Base-by-base conservation (phyloP, 805 yeast species). In the Wickerhamiella azymoides region DNA sequence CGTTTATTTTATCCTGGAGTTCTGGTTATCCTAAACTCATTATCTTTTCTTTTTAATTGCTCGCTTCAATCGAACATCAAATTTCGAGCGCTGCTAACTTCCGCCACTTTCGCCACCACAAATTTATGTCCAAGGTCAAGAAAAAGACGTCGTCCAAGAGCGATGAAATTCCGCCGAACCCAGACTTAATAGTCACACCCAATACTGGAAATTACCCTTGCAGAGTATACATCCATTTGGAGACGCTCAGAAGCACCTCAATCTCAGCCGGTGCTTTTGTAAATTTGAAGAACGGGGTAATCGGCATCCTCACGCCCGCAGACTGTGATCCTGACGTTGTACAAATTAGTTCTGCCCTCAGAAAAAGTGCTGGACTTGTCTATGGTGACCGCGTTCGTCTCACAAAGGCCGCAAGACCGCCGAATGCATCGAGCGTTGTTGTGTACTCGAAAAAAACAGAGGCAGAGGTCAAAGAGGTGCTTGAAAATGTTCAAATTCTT, bases 331-430 rank as follows among this genome's bases (percentile, higher is more conserved):
- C 36, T 3, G 60, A 57, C 18, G 47, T 54, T 2, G 49, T 62
- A 7, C 59, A 54, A 36, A 41, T 65, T 9, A 50, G 62, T 13
- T 13, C 38, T 7, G 50, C 49, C 5, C 48, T 73, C 33, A 59
- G 79, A 50, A 53, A 62, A 6, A 62, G 70, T 2, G 64, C 68
- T 10, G 71, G 67, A 36, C 51, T 71, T 1, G 49, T 71, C 4
- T 59, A 72, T 5, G 81, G 81, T 38, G 79, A 75, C 46, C 57
- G 78, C 39, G 50, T 75, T 17, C 64, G 64, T 25, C 52, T 89
- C 0, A 55, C 57, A 10, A 78, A 71, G 52, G 64, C 61, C 5
- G 53, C 59, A 2, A 81, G 75, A 47, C 84, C 86, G 3, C 61
- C 59, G 2, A 66, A 62, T 47, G 73, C 74, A 0, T 51, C 60